phyloP scores from a whole-genome alignment of 2,329 filamentous ascomycete genomes.

The Esteya vermicola region DNA sequence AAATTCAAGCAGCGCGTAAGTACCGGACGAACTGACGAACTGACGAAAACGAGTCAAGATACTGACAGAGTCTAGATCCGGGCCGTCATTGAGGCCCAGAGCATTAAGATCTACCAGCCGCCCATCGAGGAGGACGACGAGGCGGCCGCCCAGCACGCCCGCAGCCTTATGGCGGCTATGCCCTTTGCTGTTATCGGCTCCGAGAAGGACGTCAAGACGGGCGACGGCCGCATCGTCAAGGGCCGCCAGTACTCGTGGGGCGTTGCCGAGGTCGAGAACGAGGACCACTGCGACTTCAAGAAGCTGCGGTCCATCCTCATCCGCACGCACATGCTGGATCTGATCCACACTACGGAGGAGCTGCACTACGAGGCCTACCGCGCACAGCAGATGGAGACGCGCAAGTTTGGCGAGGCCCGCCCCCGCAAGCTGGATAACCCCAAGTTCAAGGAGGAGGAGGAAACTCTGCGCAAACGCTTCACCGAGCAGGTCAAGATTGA shows the following conservation, averaged over 20 bases:
- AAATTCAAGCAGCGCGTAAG: slow-evolving; percentile 85
- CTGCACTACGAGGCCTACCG: slow-evolving; percentile 99
- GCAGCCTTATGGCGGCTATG: slow-evolving; percentile 91
- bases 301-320: slow-evolving; percentile 98
- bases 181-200: slow-evolving; percentile 97
- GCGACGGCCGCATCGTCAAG: slow-evolving; percentile 93
- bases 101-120: slow-evolving; percentile 98
- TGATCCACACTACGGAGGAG: slow-evolving; percentile 99
- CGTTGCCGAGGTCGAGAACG: slow-evolving; percentile 98
- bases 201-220: slow-evolving; percentile 97
- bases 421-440: slow-evolving; percentile 98
- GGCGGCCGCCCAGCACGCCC: slow-evolving; percentile 85
- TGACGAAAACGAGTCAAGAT: background rate
- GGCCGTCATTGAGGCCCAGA: slow-evolving; percentile 91
- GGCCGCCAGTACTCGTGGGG: slow-evolving; percentile 98
- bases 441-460: slow-evolving; percentile 99
- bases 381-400: slow-evolving; percentile 98
- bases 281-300: slow-evolving; percentile 99
- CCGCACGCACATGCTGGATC: slow-evolving; percentile 97
- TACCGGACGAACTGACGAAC: too few species aligned
- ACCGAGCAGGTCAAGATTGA: slow-evolving; percentile 99
- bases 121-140: slow-evolving; percentile 98
- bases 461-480: slow-evolving; percentile 95
- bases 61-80: slow-evolving; percentile 44
- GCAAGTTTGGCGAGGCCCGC: slow-evolving; percentile 96